Conservation (phyloP, 306 rosid genomes). For the Pterocarpus macrocarpus region DNA sequence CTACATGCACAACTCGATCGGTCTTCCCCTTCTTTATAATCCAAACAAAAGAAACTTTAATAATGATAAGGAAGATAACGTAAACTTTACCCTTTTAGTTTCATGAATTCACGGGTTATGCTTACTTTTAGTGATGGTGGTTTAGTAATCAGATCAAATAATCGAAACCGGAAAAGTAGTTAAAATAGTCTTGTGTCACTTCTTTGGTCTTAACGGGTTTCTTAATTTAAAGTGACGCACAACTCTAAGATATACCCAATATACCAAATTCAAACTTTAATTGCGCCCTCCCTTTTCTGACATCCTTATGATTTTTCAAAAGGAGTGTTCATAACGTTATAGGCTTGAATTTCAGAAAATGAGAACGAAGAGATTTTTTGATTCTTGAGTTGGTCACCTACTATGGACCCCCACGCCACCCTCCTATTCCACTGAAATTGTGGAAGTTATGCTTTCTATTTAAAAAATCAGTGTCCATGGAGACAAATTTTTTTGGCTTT, state of each 20-base stretch:
- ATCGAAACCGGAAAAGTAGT: not conserved
- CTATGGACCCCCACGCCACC: not conserved
- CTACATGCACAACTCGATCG: too few species aligned
- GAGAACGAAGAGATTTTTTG: constrained; percentile 31
- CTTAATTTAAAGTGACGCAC: not conserved
- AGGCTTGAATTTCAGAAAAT: constrained; percentile 18
- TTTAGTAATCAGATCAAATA: constrained; percentile 28
- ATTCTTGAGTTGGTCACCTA: constrained; percentile 38
- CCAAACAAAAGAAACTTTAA: not conserved
- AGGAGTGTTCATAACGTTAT: constrained; percentile 39
- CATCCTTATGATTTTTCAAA: constrained; percentile 6
- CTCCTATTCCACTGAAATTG: constrained; percentile 31
- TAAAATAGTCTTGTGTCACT: not conserved
- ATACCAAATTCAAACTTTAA: constrained; percentile 41
- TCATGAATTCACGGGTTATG: not conserved
- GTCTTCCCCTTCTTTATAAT: too few species aligned
- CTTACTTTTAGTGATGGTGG: constrained; percentile 12
- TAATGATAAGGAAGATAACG: constrained; percentile 4
- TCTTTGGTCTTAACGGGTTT: constrained; percentile 19
- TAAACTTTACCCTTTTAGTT: constrained; percentile 7
- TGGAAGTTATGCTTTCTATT: not conserved
- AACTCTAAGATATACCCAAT: not conserved
- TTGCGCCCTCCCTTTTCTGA: constrained; percentile 19
- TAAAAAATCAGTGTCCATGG: not conserved
- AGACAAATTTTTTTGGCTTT: constrained; percentile 31